Evolutionary conservation across 805 yeast genomes (phyloP), one percentile per base, ranked within the genome.

Genomic region (Sporopachydermia lactativora): DNA sequence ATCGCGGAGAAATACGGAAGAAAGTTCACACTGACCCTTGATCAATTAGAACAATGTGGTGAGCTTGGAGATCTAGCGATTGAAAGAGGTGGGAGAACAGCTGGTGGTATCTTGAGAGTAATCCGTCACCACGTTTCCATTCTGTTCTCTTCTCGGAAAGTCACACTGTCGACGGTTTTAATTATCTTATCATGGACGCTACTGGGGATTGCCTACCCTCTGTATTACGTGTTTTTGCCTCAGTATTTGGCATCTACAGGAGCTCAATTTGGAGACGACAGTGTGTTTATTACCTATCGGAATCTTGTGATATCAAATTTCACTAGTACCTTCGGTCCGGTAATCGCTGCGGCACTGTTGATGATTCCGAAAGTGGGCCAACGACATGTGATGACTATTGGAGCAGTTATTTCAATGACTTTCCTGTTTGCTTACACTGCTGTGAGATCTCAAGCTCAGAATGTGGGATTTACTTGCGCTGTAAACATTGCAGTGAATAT

Each of bases 391-490:
- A 62, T 76, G 65, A 57, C 59, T 1, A 55, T 63, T 28, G 75
- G 81, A 17, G 66, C 75, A 4, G 17, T 75, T 2, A 51, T 72
- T 24, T 63, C 77, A 0, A 77, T 77, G 59, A 71, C 73, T 2
- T 64, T 77, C 37, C 53, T 77, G 43, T 75, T 75, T 49, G 76
- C 75, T 37, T 75, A 77, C 46, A 77, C 83, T 11, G 71, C 77
- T 2, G 77, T 76, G 8, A 66, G 69, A 52, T 66, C 76, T 0
- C 60, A 71, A 37, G 59, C 67, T 4, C 73, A 65, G 54, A 74
- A 73, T 52, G 74, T 77, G 39, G 70, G 66, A 4, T 61, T 67
- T 39, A 59, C 64, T 28, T 55, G 70, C 8, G 68, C 69, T 28
- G 71, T 78, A 15, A 73, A 70, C 44, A 55, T 67, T 51, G 61